Percentiles rank a stretch among this genome's conserved stretches.
Conservation (phyloP, 2,329 filamentous ascomycete genomes). For the Clonostachys rosea region DNA sequence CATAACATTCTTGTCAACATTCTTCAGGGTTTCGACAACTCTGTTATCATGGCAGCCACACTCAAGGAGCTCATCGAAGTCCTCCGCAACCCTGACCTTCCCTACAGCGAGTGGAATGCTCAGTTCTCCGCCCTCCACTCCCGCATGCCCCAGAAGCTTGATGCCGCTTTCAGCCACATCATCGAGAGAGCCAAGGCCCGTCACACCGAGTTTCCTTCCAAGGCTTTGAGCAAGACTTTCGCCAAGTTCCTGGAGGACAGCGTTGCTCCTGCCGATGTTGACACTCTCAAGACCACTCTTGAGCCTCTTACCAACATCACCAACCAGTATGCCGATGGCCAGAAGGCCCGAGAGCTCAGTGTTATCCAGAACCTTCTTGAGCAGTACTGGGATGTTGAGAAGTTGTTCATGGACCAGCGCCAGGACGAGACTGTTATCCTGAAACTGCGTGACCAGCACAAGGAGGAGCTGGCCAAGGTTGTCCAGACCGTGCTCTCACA, state of each 20-base stretch:
- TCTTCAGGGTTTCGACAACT: conserved; percentile 91
- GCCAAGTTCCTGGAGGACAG: conserved; percentile 87
- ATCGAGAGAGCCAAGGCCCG: conserved; percentile 79
- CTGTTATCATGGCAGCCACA: conserved; percentile 86
- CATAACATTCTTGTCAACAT: conserved; percentile 81
- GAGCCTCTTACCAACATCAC: conserved; percentile 75
- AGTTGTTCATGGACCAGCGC: conserved; percentile 79
- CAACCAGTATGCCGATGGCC: conserved; percentile 75
- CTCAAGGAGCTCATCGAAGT: conserved; percentile 88
- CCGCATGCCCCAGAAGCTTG: conserved; percentile 93
- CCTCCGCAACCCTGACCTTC: conserved; percentile 81
- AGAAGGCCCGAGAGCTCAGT: conserved; percentile 84
- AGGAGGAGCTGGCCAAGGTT: conserved; percentile 81
- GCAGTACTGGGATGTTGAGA: conserved; percentile 79
- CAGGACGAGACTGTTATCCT: conserved; percentile 94
- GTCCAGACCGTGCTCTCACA: conserved; percentile 90
- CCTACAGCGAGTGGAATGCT: conserved; percentile 93
- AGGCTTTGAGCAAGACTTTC: conserved; percentile 78
- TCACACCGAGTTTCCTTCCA: conserved; percentile 85
- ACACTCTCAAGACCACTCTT: conserved; percentile 68
- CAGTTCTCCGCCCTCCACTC: conserved; percentile 96
- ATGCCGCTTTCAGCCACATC: conserved; percentile 74
- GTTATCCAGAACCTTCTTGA: conserved; percentile 78
- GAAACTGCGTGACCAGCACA: conserved; percentile 91
- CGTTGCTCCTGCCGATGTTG: conserved; percentile 66